Base-by-base conservation (phyloP, 1,284 basidiomycete genomes). In the Tilletia setariae region DNA sequence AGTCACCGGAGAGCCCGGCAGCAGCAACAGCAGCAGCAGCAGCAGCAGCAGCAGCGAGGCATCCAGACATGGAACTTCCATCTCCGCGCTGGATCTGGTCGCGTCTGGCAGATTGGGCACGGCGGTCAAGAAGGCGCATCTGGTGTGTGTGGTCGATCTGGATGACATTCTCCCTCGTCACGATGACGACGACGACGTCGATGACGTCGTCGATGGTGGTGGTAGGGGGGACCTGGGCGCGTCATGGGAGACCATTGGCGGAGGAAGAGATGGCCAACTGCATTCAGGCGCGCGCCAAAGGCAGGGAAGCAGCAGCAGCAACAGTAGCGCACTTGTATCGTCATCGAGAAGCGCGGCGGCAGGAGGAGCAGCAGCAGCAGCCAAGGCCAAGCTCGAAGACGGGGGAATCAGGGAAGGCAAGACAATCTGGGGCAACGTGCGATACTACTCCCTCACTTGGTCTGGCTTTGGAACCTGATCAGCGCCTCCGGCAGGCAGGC, bases 71-170 rank as follows among this genome's bases (percentile, higher is more conserved):
- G n/a, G 23, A 30, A 25, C 6, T 11, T 21, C 8, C 4, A 59
- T 98, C 66, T 86, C 87, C 47, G 93, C 94, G 1, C 91, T 94
- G 87, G 93, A 96, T 79, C 87, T 99, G 51, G 90, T 99, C 21
- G 94, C 95, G 0, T 94, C 93, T 81, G 96, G 96, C 3, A 87
- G 96, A 40, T 84, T 99, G 49, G 96, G 95, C 0, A 99, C 96
- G 0, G 95, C 92, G 0, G 98, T 96, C 2, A 98, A 98, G 83
- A 99, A 99, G 84, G 89, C 93, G 0, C 94, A 98, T 81, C 83
- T 98, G 35, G 82, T 98, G 6, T 96, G 93, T 77, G 88, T 89
- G 40, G 63, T 71, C 16, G 53, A 59, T 32, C 19, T 15, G n/a
- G 63, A 43, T 40, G 42, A 2, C 42, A 0, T 42, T 69, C 9